Evolutionary conservation across 371 early-diverging fungal species (phyloP), one percentile per base, ranked within the genome.

Genomic region (Parasitella parasitica): DNA sequence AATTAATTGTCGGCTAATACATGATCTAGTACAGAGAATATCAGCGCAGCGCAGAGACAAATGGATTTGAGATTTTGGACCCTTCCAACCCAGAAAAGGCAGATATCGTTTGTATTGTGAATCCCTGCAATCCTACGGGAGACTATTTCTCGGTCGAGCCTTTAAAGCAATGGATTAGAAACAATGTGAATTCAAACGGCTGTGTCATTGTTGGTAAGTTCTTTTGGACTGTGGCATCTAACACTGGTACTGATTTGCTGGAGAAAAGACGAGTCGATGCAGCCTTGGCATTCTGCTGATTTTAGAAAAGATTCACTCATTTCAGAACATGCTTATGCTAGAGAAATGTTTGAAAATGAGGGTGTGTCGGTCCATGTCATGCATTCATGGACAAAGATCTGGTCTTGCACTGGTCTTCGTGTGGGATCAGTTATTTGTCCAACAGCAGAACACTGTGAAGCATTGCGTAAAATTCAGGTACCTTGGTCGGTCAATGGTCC

Each of bases 361-460:
- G 72, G 82, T n/a, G 85, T 93, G 4, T 84, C 89, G 15, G 80
- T 93, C 51, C 91, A 90, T 66, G 83, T 94, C 18, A 92, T 94
- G 74, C 94, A 94, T 73, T 91, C 92, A 18, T 94, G 94, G 94
- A 94, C 94, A 55, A 94, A 94, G 77, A 82, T 94, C 50, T 94
- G 94, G 94, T 91, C 90, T 28, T 94, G 94, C 77, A 91, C 94
- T 1, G 94, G 94, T 15, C 78, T 94, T 28, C 89, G 94, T 39
- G 75, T 93, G n/a, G 94, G 94, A 20, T 92, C 93, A 0, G 86
- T 94, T 13, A 86, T 94, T 35, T 90, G 93, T 66, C 93, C 94
- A 11, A 92, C 92, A 0, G 79, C 65, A 5, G 72, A 71, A 5
- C 90, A 91, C 61, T 88, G 89, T 64, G 80, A 84, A 8, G 82